Evolutionary conservation across 2,329 filamentous ascomycete species (phyloP), one percentile per base, ranked within the genome.

Genomic region (Aspergillus neoniger): DNA sequence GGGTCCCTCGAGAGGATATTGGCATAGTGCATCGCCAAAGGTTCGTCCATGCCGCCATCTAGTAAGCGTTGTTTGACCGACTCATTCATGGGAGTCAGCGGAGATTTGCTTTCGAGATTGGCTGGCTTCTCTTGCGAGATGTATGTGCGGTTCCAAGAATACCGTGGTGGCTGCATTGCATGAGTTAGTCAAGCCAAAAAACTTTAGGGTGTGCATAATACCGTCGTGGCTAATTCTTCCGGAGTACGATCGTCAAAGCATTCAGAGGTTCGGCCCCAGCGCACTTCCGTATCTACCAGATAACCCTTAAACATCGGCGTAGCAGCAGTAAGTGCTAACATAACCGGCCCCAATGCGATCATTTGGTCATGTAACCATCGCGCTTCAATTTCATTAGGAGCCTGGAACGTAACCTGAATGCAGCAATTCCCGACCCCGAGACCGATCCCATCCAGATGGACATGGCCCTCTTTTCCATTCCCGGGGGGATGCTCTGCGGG

Each of bases 81-180:
- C 19, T 56, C 25, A 23, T 66, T 39, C 21, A 44, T 43, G 6
- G 52, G 52, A 14, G 38, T 41, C 38, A 30, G 12, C 5, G 23
- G 5, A n/a, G 12, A 14, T 39, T 55, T 55, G 38, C 23, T 32
- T 2, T 43, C 28, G 2, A 32, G 5, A 28, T 55, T 39, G 28
- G 39, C 21, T 19, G 52, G 63, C 25, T 43, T 55, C 12, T 96
- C 92, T 58, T 91, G 88, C 0, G 92, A 92, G 65, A 96, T 96
- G 76, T 96, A 96, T 5, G 92, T 96, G 4, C 59, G 52, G 19
- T 55, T 55, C 52, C 52, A 55, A 39, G 52, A 55, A 44, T 55
- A 55, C 6, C 52, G 52, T 19, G 52, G 52, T 9, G 52, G 38
- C 52, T 55, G 38, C 15, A 21, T 28, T 17, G n/a, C 12, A 19